Conservation (phyloP, 1,139 yeast genomes). For the Kazachstania sp. region DNA sequence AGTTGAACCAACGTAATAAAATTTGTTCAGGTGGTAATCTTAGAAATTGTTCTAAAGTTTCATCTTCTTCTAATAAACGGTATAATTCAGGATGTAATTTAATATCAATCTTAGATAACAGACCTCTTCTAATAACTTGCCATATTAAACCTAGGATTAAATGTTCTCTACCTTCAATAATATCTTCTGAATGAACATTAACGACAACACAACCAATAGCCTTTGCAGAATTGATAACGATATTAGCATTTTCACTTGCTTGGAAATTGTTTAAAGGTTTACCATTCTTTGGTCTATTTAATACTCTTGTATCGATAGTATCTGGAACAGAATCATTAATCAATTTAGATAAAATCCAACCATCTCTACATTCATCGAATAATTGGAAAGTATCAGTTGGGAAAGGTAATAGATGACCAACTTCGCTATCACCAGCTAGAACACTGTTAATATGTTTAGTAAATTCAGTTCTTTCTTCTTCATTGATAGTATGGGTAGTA, state of each 20-base stretch:
- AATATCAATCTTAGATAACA: conserved; percentile 88
- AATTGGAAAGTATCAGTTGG: conserved; percentile 92
- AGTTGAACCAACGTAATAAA: conserved; percentile 93
- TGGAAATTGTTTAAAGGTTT: conserved; percentile 88
- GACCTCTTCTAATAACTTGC: conserved; percentile 96
- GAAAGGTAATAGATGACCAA: conserved; percentile 81
- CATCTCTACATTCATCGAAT: conserved; percentile 95
- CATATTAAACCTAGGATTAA: conserved; percentile 90
- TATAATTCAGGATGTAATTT: conserved; percentile 94
- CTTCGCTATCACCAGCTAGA: conserved; percentile 78
- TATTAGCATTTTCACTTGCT: conserved; percentile 94
- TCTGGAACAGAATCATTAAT: conserved; percentile 97
- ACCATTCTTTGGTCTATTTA: conserved; percentile 75
- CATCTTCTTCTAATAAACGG: conserved; percentile 90
- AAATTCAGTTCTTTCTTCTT: conserved; percentile 92
- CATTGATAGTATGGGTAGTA: conserved; percentile 94
- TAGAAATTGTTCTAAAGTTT: conserved; percentile 90
- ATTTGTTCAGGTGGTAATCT: conserved; percentile 98
- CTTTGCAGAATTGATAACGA: conserved; percentile 94
- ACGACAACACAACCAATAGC: conserved; percentile 98
- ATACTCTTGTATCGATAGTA: conserved; percentile 95
- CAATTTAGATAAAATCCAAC: conserved; percentile 82
- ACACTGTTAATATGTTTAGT: conserved; percentile 93
- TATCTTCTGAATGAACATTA: conserved; percentile 94
- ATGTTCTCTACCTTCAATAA: conserved; percentile 95